Evolutionary conservation across 2,329 filamentous ascomycete genomes (phyloP).

Genomic region (Pleomassaria siparia): DNA sequence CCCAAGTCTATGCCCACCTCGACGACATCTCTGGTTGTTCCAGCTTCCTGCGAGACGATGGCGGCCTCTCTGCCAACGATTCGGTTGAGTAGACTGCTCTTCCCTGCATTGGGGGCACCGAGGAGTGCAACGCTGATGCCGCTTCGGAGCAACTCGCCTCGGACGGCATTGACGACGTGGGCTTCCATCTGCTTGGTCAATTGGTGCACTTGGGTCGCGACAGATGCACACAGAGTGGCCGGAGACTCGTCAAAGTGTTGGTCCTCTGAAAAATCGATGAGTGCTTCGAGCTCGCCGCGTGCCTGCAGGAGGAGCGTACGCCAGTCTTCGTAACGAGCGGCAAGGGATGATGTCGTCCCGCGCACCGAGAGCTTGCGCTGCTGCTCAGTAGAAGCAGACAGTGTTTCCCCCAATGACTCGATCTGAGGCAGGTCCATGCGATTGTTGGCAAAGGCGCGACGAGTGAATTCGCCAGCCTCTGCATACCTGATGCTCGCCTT

Average conservation of each 20-base stretch:
- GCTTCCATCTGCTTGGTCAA: slow-evolving; percentile 65
- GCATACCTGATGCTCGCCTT: slow-evolving; percentile 70
- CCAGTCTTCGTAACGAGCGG: slow-evolving; percentile 81
- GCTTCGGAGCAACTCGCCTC: slow-evolving; percentile 78
- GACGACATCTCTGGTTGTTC: slow-evolving; percentile 91
- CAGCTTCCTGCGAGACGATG: slow-evolving; percentile 90
- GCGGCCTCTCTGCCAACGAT: slow-evolving; percentile 91
- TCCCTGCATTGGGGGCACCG: slow-evolving; percentile 91
- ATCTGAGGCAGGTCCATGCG: slow-evolving; percentile 85
- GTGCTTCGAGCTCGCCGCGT: slow-evolving; percentile 86
- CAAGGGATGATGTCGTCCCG: slow-evolving; percentile 69
- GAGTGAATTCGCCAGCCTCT: slow-evolving; percentile 93
- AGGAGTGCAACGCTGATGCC: slow-evolving; percentile 86
- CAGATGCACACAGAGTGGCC: slow-evolving; percentile 67
- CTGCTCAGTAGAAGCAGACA: slow-evolving; percentile 78
- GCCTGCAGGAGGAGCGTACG: slow-evolving; percentile 74
- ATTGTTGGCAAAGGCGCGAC: slow-evolving; percentile 84
- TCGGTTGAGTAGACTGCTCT: slow-evolving; percentile 88
- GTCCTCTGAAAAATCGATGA: slow-evolving; percentile 97
- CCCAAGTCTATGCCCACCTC: slow-evolving; percentile 87
- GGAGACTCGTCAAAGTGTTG: slow-evolving; percentile 95
- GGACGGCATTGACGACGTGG: slow-evolving; percentile 75
- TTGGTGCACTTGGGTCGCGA: slow-evolving; percentile 63
- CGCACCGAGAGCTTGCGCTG: slow-evolving; percentile 85
- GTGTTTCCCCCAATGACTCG: slow-evolving; percentile 62